Percentiles rank a stretch among this genome's conserved stretches.
Conservation (phyloP, 2,329 filamentous ascomycete genomes). For the Neonectria coccinea region DNA sequence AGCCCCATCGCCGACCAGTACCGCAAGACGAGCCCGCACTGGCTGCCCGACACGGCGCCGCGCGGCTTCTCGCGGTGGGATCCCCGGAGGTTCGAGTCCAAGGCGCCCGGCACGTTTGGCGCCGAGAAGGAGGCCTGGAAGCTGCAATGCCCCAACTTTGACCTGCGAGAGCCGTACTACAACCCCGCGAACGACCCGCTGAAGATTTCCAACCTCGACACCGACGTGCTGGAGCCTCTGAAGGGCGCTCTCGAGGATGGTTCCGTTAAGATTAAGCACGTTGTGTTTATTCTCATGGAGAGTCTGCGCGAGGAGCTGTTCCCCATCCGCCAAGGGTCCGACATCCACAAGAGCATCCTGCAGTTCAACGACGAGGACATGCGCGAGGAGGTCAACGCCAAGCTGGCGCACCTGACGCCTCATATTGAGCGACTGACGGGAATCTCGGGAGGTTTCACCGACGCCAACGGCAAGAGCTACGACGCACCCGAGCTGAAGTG, state of each 20-base stretch:
- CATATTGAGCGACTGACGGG: slow-evolving; percentile 41
- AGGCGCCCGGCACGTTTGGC: slow-evolving; percentile 32
- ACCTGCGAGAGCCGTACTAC: slow-evolving; percentile 51
- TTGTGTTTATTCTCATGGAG: slow-evolving; percentile 58
- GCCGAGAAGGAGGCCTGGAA: slow-evolving; percentile 20
- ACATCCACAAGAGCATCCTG: slow-evolving; percentile 51
- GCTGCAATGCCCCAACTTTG: slow-evolving; percentile 34
- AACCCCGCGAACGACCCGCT: slow-evolving; percentile 54
- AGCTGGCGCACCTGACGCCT: slow-evolving; percentile 41
- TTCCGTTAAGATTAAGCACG: slow-evolving; percentile 56
- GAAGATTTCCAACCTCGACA: slow-evolving; percentile 55
- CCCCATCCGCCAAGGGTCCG: slow-evolving; percentile 55
- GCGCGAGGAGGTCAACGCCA: slow-evolving; percentile 47
- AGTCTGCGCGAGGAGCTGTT: slow-evolving; percentile 60
- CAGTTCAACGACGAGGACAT: slow-evolving; percentile 46
- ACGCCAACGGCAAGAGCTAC: slow-evolving; percentile 43
- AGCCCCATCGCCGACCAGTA: slow-evolving; percentile 44
- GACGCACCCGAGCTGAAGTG: slow-evolving; percentile 45
- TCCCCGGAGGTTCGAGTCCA: slow-evolving; percentile 41
- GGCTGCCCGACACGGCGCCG: slow-evolving; percentile 45
- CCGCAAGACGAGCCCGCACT: slow-evolving; percentile 42
- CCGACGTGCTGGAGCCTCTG: slow-evolving; percentile 48
- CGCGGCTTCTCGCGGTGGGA: slow-evolving; percentile 49
- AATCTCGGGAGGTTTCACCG: slow-evolving; percentile 33
- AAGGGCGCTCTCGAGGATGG: slow-evolving; percentile 42